Conservation (phyloP, 306 rosid genomes). For the Vigna hirtella region DNA sequence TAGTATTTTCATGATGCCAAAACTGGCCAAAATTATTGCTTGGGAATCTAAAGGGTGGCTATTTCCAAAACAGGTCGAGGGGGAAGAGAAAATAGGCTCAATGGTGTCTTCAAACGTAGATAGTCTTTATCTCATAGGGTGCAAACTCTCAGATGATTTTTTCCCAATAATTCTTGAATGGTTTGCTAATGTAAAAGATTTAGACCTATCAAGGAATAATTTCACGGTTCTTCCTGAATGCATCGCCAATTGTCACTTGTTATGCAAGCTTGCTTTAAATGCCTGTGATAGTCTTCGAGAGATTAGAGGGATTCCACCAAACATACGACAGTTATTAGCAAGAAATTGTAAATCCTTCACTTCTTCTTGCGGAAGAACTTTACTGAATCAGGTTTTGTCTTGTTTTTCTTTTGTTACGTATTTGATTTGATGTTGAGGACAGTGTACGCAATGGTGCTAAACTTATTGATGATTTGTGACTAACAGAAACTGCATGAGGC, state of each 20-base stretch:
- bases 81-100: not conserved
- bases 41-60: not conserved
- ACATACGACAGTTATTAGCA: not conserved
- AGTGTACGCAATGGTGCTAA: not conserved
- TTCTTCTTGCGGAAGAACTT: not conserved
- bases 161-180: not conserved
- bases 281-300: not conserved
- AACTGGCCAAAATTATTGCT: not conserved
- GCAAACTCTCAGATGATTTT: not conserved
- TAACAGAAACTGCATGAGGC: not conserved
- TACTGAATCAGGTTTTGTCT: constrained; percentile 12
- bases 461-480: not conserved
- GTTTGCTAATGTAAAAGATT: not conserved
- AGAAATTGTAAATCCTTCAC: not conserved
- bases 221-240: too few relatives aligned
- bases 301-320: constrained; percentile 29
- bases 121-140: not conserved
- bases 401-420: not conserved
- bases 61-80: constrained; percentile 6
- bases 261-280: not conserved
- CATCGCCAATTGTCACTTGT: not conserved
- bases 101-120: not conserved
- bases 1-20: not conserved
- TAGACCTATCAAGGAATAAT: too few relatives aligned
- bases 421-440: not conserved